phyloP scores from a whole-genome alignment of 495 filamentous ascomycete species.

The Lasiosphaeris hirsuta region DNA sequence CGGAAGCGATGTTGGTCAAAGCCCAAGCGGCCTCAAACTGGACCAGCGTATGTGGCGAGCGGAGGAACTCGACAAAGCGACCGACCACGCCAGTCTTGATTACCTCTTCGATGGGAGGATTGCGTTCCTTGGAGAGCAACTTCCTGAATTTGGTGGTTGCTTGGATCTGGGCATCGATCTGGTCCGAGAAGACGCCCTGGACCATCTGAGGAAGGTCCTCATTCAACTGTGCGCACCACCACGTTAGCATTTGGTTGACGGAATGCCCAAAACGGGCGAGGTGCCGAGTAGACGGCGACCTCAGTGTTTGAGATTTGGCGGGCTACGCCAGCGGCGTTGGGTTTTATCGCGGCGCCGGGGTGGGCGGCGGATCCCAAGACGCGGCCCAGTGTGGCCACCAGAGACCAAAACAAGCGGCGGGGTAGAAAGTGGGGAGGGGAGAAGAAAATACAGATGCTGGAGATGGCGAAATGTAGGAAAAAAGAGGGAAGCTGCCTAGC shows the following conservation, averaged over 20 bases:
- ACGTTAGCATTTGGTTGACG: constrained; percentile 28
- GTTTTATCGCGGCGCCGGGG: neutral
- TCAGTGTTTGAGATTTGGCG: neutral
- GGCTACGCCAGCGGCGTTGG: constrained; percentile 1
- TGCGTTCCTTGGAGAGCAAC: constrained; percentile 95
- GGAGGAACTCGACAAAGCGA: constrained; percentile 97
- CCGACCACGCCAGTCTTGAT: constrained; percentile 98
- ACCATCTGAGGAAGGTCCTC: constrained; percentile 99
- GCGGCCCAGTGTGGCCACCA: constrained; percentile 13
- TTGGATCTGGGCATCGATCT: constrained; percentile 96
- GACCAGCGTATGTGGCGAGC: constrained; percentile 95
- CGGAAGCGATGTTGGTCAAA: constrained; percentile 98
- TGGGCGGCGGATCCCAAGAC: neutral
- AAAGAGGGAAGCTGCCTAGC: constrained; percentile 2
- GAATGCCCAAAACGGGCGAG: neutral
- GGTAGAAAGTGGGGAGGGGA: constrained; percentile 24
- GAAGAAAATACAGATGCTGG: neutral
- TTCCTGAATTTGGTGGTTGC: constrained; percentile 99
- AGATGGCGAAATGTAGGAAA: neutral
- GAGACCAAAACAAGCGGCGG: constrained; percentile 24
- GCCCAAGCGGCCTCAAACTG: constrained; percentile 99
- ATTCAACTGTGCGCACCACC: constrained; percentile 63
- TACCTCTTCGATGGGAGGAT: constrained; percentile 97
- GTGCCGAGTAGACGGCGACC: neutral
- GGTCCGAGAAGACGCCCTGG: constrained; percentile 93